A percentile compares a stretch with the other conserved stretches of the same genome.
phyloP scores from a whole-genome alignment of 768 basidiomycete species.

The Auricularia sp. region DNA sequence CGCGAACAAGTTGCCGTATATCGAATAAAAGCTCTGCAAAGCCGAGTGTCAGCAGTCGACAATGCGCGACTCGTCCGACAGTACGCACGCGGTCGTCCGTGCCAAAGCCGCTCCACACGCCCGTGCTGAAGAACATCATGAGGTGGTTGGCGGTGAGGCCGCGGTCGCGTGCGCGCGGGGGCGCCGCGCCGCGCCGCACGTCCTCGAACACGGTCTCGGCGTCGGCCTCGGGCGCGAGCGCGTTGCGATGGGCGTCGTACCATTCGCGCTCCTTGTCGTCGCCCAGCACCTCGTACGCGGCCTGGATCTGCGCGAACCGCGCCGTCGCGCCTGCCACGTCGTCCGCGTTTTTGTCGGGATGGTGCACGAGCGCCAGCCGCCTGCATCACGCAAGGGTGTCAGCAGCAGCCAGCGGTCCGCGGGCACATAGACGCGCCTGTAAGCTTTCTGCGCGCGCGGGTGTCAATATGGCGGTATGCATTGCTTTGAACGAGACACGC shows the following conservation, averaged over 20 bases:
- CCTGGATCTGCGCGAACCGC: slow-evolving; percentile 80
- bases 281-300: slow-evolving; percentile 93
- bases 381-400: slow-evolving; percentile 21
- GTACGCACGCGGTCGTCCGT: slow-evolving; percentile 48
- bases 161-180: slow-evolving; percentile 47
- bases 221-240: slow-evolving; percentile 71
- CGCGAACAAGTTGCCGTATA: slow-evolving; percentile 80
- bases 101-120: slow-evolving; percentile 55
- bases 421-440: neutral
- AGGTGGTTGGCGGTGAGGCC: slow-evolving; percentile 77
- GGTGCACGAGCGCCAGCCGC: slow-evolving; percentile 71
- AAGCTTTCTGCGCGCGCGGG: neutral
- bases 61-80: slow-evolving; percentile 2
- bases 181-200: slow-evolving; percentile 58
- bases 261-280: slow-evolving; percentile 98
- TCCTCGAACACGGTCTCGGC: slow-evolving; percentile 79
- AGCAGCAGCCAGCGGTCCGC: too few species aligned
- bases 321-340: slow-evolving; percentile 80
- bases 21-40: slow-evolving; percentile 73
- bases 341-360: slow-evolving; percentile 81
- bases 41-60: neutral
- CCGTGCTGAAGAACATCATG: slow-evolving; percentile 71
- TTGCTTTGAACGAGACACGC: slow-evolving; percentile 9
- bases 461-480: neutral
- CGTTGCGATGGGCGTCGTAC: slow-evolving; percentile 90